Evolutionary conservation across 768 basidiomycete genomes (phyloP), one percentile per base, ranked within the genome.

Genomic region (Fomitopsis serialis): DNA sequence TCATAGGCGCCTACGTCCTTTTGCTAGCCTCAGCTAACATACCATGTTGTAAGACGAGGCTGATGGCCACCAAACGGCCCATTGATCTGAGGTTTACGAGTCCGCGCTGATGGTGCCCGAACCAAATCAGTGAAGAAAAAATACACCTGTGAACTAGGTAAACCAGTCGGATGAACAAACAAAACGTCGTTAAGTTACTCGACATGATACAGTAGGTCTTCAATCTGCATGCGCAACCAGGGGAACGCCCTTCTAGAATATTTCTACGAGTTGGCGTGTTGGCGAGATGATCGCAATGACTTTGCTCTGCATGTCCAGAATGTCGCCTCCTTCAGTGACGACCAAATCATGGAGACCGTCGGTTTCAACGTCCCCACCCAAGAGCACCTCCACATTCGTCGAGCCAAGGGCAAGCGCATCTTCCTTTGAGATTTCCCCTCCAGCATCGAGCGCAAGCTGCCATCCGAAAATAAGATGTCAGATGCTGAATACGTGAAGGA

Each of bases 371-470:
- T 53, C 35, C 8, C 64, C 54, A 7, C 67, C 68, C 4, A 81
- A 66, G 12, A 80, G 62, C 53, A 68, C 67, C 51, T 77, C 77
- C 9, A 81, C 61, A 58, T 78, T 78, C 15, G 65, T 63, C 25
- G 71, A 70, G 13, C 73, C 74, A 23, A 78, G 61, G 8, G 70
- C 72, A 40, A 75, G 64, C 32, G 75, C 76, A 66, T 76, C 48
- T 1, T 53, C 45, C 46, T 48, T 52, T 2, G 58, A 61, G 21
- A 54, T 45, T 32, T 13, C 25, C 15, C 50, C 47, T 73, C 68
- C 45, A 72, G 63, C 51, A 57, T 53, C 59, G 15, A 52, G 46
- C 25, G 56, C 47, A 43, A 57, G 57, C 64, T 66, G 40, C 24
- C 44, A 53, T 22, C 23, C 27, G 44, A 22, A 8, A 19, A 21